Evolutionary conservation across 2,329 filamentous ascomycete species (phyloP).

Genomic region (Sporothrix inflata): DNA sequence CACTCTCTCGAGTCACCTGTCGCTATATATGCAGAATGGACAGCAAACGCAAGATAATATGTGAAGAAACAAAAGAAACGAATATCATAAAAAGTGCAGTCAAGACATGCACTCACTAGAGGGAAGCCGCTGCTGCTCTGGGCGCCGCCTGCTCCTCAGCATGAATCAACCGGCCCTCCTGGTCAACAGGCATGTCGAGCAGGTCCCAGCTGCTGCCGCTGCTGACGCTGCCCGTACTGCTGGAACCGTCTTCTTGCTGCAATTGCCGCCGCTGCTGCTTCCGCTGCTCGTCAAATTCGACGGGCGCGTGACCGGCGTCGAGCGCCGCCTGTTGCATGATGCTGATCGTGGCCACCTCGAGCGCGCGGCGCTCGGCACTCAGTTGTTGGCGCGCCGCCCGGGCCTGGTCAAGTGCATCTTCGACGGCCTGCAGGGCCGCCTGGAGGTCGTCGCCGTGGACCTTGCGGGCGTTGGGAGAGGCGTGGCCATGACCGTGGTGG

Average conservation of each 20-base stretch:
- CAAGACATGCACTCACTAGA: background rate
- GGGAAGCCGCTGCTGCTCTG: background rate
- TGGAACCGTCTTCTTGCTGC: background rate
- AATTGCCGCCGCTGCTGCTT: background rate
- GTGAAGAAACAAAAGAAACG: background rate
- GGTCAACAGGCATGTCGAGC: constrained; percentile 13
- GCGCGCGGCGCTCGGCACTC: constrained; percentile 30
- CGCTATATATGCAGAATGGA: constrained; percentile 2
- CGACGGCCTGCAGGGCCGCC: constrained; percentile 34
- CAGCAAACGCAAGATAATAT: background rate
- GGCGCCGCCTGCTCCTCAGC: background rate
- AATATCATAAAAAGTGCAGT: background rate
- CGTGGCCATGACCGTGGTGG: background rate
- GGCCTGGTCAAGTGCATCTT: constrained; percentile 35
- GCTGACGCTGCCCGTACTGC: background rate
- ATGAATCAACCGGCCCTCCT: background rate
- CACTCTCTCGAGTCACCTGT: background rate
- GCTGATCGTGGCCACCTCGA: constrained; percentile 36
- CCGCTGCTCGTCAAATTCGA: constrained; percentile 33
- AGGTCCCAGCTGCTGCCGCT: constrained; percentile 24
- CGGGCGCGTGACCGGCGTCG: constrained; percentile 35
- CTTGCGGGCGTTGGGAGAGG: background rate
- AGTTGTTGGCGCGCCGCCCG: constrained; percentile 34
- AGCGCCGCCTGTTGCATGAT: constrained; percentile 42
- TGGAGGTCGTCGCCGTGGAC: background rate